Evolutionary conservation across 2,329 filamentous ascomycete species (phyloP).

Genomic region (Penicillium sp.): DNA sequence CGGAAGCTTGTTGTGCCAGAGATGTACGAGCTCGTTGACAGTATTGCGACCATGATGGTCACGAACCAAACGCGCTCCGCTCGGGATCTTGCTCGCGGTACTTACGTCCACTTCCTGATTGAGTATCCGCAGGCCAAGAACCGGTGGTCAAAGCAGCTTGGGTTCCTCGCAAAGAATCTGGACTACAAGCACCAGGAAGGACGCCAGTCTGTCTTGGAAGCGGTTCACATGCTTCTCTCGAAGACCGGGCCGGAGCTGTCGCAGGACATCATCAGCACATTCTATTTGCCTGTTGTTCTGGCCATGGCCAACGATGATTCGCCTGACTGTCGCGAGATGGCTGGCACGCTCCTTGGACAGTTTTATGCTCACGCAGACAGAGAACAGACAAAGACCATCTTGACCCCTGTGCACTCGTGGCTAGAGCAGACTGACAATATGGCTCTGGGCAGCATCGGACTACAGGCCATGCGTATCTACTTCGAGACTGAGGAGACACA

Average conservation of each 20-base stretch:
- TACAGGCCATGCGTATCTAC: conserved; percentile 79
- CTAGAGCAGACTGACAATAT: conserved; percentile 68
- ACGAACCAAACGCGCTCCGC: conserved; percentile 89
- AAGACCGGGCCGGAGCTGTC: conserved; percentile 79
- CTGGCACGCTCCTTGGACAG: conserved; percentile 71
- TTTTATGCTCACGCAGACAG: conserved; percentile 74
- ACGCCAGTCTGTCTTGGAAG: conserved; percentile 87
- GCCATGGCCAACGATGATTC: conserved; percentile 85
- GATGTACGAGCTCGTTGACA: conserved; percentile 87
- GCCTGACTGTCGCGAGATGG: conserved; percentile 76
- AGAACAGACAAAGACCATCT: conserved; percentile 65
- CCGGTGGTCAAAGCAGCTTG: conserved; percentile 82
- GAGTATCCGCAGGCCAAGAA: conserved; percentile 91
- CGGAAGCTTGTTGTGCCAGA: conserved; percentile 78
- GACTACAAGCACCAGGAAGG: conserved; percentile 86
- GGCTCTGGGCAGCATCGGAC: conserved; percentile 65
- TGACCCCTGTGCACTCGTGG: conserved; percentile 69
- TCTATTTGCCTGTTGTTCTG: conserved; percentile 82
- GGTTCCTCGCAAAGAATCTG: conserved; percentile 84
- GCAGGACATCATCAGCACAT: conserved; percentile 73
- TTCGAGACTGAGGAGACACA: conserved; percentile 65
- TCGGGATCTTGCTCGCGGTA: conserved; percentile 78
- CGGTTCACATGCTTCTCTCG: conserved; percentile 75
- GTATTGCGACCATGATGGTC: conserved; percentile 87
- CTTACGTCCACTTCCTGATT: conserved; percentile 89